Base-by-base conservation (phyloP, 257 asterid species). In the Apocynum venetum region DNA sequence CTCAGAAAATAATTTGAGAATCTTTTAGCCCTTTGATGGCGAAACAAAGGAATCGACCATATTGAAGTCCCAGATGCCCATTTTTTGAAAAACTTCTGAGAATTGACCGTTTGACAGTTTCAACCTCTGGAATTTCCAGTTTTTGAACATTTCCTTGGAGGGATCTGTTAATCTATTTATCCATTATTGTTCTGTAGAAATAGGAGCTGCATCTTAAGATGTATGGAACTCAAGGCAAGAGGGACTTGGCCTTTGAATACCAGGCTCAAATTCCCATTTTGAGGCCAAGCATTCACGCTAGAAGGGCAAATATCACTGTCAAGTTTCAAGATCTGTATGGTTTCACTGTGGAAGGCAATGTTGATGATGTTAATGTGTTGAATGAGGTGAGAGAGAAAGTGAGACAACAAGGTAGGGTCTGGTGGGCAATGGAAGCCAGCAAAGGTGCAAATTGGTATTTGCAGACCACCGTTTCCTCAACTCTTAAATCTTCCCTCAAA, bases 321-420 rank as follows among this genome's bases (percentile, higher is more conserved):
- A 95, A 95, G 80, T 95, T 95, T 80, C 98, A 95, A 84, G 99
- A 95, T 89, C 90, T 95, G 76, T 95, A 95, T 78, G 97, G 91
- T 38, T 95, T 95, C 85, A 87, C 91, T 1, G 99, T 95, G 40
- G 98, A 93, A 82, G 99, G 99, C 4, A 95, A 93, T 88, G 99
- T 95, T 78, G 99, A 95, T 86, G 99, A 95, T 86, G 99, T 93
- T 20, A 95, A 95, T 86, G 96, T 93, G 71, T 80, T 95, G 92
- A 95, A 95, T 84, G 99, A 95, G 91, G 97, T 95, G 75, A 89
- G 98, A 66, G 99, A 95, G 85, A 95, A 95, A 77, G 97, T 93
- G 69, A 86, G 98, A 89, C 88, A 95, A 83, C 97, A 95, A 80
- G 99, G 92, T 11, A 89, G 86, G 84, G 93, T 90, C 6, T 95